Evolutionary conservation across 306 rosid genomes (phyloP).

Genomic region (Gynostemma pentaphyllum): DNA sequence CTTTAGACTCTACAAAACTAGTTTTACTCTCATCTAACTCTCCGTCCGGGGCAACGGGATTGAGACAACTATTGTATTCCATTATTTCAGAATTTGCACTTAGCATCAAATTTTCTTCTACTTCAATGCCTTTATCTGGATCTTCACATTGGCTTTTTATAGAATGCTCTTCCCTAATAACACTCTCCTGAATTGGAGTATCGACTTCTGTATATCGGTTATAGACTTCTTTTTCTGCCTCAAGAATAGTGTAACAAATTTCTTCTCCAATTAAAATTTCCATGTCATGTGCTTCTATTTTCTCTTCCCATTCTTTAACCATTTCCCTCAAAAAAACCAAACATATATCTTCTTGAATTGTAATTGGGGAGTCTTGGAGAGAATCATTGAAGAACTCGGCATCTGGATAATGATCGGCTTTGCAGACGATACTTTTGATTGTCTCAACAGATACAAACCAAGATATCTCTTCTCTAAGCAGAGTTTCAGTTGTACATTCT

Average conservation of each 20-base stretch:
- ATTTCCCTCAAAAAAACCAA: slow-evolving; percentile 31
- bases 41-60: background rate
- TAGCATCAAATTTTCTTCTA: slow-evolving; percentile 23
- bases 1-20: background rate
- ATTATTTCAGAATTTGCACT: slow-evolving; percentile 28
- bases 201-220: slow-evolving; percentile 8
- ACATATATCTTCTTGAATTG: slow-evolving; percentile 28
- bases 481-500: slow-evolving; percentile 12
- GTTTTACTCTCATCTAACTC: background rate
- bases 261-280: slow-evolving; percentile 32
- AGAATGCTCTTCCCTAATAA: background rate
- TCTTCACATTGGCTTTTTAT: background rate
- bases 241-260: slow-evolving; percentile 24
- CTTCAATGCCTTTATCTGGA: background rate
- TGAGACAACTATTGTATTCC: background rate
- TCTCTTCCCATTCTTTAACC: slow-evolving; percentile 34
- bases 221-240: slow-evolving; percentile 27
- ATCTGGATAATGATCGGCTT: slow-evolving; percentile 12
- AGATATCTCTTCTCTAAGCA: slow-evolving; percentile 24
- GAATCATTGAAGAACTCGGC: slow-evolving; percentile 4
- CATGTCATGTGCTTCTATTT: slow-evolving; percentile 16
- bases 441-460: slow-evolving; percentile 28
- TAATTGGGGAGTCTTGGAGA: background rate
- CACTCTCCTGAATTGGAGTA: slow-evolving; percentile 15
- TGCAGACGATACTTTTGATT: slow-evolving; percentile 13